Evolutionary conservation across 352 stramenopile species (phyloP).

Genomic region (Saprolegnia diclina): DNA sequence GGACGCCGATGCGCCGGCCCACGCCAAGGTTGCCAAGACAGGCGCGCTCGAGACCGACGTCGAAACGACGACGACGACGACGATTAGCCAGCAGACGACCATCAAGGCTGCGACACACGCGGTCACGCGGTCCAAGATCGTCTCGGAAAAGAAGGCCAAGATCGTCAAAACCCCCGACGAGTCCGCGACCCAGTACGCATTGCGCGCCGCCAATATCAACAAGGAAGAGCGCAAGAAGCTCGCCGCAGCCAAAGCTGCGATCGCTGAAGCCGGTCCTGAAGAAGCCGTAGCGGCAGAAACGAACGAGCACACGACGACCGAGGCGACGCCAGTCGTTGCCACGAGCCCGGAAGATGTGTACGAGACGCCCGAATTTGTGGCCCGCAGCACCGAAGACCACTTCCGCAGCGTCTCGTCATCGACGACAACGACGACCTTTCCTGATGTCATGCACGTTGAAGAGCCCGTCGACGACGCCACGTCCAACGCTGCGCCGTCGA

Average conservation of each 20-base stretch:
- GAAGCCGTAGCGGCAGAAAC: not conserved
- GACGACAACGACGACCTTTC: not conserved
- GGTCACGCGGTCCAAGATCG: not conserved
- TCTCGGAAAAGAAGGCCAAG: conserved; percentile 1
- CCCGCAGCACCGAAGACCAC: not conserved
- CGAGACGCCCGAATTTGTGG: conserved; percentile 7
- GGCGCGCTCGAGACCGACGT: not conserved
- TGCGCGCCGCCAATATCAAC: conserved; percentile 22
- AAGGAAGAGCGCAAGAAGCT: conserved; percentile 23
- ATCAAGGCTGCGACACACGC: not conserved
- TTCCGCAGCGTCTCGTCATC: not conserved
- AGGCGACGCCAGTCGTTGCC: not conserved
- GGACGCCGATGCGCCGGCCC: not conserved
- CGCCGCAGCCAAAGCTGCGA: not conserved
- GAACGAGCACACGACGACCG: not conserved
- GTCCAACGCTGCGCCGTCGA: not conserved
- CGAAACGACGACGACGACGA: not conserved
- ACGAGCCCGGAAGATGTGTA: not conserved
- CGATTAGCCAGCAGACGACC: not conserved
- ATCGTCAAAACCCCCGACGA: conserved; percentile 14
- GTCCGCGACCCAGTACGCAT: conserved; percentile 16
- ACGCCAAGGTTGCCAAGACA: conserved; percentile 22
- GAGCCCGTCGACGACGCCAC: not conserved
- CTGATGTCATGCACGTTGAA: conserved; percentile 6
- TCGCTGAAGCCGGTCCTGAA: not conserved